These are phyloP conservation scores for Aspergillus persii DNA, from an alignment of 2,329 filamentous ascomycete species.

Conservation along the genomic window DNA sequence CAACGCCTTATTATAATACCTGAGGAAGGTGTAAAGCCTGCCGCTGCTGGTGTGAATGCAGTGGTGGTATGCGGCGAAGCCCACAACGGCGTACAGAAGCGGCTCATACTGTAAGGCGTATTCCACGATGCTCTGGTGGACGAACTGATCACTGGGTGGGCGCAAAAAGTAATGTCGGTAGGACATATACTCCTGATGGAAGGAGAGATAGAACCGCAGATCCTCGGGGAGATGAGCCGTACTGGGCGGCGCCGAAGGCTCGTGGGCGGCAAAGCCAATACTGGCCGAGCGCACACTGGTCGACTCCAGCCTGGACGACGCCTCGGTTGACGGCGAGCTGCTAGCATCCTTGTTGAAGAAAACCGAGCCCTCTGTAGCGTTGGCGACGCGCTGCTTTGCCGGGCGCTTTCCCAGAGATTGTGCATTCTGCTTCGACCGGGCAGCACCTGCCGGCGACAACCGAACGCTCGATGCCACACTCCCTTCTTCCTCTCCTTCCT, in stretches of 20 bases:
- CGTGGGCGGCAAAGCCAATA: constrained; percentile 25
- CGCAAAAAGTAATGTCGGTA: constrained; percentile 80
- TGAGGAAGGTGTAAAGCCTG: constrained; percentile 75
- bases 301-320: constrained; percentile 39
- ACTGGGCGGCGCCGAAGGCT: constrained; percentile 23
- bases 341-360: constrained; percentile 45
- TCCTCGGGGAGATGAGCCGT: constrained; percentile 54
- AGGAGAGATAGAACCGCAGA: constrained; percentile 73
- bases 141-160: constrained; percentile 68
- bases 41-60: constrained; percentile 69
- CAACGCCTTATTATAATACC: constrained; percentile 88
- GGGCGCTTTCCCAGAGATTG: constrained; percentile 31
- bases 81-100: constrained; percentile 80
- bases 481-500: constrained; percentile 30
- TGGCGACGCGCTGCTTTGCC: constrained; percentile 21
- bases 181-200: constrained; percentile 74
- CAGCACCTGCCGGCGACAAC: constrained; percentile 21
- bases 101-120: constrained; percentile 75
- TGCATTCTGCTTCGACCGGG: constrained; percentile 25
- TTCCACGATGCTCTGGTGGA: constrained; percentile 67
- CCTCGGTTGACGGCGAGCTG: constrained; percentile 53
- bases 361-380: constrained; percentile 34
- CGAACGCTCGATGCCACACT: constrained; percentile 22
- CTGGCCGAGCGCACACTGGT: constrained; percentile 34
- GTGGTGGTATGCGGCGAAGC: constrained; percentile 84